Conservation (phyloP, 1,284 basidiomycete species). For the Trametes pubescens region DNA sequence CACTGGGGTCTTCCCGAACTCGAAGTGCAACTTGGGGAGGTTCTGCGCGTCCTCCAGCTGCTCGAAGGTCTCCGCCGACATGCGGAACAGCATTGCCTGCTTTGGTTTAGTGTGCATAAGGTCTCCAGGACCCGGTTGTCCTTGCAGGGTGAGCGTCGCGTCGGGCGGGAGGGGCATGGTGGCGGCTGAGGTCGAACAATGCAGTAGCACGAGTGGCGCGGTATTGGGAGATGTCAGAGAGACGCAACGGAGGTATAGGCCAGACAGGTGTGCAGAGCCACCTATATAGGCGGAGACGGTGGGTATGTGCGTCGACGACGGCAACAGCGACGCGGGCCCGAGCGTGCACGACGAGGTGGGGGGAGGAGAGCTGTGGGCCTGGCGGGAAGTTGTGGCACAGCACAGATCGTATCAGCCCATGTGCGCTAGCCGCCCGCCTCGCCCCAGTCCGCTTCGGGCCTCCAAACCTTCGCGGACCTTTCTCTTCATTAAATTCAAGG, state of each 20-base stretch:
- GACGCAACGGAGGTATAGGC: background rate
- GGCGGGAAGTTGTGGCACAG: constrained; percentile 24
- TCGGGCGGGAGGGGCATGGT: constrained; percentile 70
- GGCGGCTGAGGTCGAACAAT: constrained; percentile 10
- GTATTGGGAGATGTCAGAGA: constrained; percentile 3
- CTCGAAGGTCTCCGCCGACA: constrained; percentile 73
- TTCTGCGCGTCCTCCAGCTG: constrained; percentile 61
- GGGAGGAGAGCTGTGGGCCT: constrained; percentile 13
- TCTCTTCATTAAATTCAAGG: constrained; percentile 9
- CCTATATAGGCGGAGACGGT: background rate
- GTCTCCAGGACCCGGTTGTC: constrained; percentile 60
- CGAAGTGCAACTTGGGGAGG: constrained; percentile 59
- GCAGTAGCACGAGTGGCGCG: constrained; percentile 15
- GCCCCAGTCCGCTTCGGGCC: background rate
- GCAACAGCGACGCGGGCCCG: constrained; percentile 1
- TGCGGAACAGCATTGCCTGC: constrained; percentile 74
- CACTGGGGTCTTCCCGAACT: constrained; percentile 67
- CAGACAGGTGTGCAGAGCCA: background rate
- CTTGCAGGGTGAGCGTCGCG: constrained; percentile 62
- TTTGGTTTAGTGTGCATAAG: constrained; percentile 66
- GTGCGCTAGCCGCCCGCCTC: constrained; percentile 18
- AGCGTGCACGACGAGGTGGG: constrained; percentile 10
- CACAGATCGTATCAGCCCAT: constrained; percentile 31
- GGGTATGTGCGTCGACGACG: constrained; percentile 4
- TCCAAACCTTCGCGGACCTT: constrained; percentile 25